A percentile compares a stretch with the other conserved stretches of the same genome.
phyloP scores from a whole-genome alignment of 148 eudicot genomes.

The Salicornia ramosissima region DNA sequence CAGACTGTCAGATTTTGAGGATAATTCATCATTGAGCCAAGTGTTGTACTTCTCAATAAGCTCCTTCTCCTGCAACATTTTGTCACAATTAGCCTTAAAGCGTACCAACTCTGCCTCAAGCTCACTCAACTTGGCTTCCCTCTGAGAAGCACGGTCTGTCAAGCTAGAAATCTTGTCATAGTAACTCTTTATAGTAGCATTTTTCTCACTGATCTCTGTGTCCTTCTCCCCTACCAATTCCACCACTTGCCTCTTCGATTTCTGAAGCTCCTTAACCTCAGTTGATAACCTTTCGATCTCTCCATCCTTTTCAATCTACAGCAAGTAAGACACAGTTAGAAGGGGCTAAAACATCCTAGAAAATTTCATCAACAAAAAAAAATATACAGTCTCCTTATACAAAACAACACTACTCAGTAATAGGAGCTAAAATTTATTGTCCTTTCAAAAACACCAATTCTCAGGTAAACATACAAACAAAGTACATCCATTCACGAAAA shows the following conservation, averaged over 20 bases:
- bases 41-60: conserved; percentile 81
- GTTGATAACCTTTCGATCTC: conserved; percentile 64
- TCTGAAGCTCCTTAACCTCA: conserved; percentile 66
- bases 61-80: conserved; percentile 80
- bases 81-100: conserved; percentile 45
- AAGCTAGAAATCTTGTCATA: conserved; percentile 74
- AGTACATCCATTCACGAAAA: neutral
- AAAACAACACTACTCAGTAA: neutral
- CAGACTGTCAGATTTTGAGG: conserved; percentile 52
- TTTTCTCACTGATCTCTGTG: conserved; percentile 69
- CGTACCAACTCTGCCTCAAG: conserved; percentile 74
- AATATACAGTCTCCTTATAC: neutral
- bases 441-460: neutral
- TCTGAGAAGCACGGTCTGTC: conserved; percentile 64
- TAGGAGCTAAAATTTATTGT: neutral
- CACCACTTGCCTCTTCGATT: conserved; percentile 81
- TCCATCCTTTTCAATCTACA: conserved; percentile 77
- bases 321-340: conserved; percentile 2
- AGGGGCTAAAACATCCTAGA: neutral
- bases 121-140: conserved; percentile 65
- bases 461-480: neutral
- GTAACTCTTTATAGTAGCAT: conserved; percentile 55
- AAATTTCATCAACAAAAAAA: neutral
- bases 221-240: conserved; percentile 71
- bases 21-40: conserved; percentile 89